phyloP scores from a whole-genome alignment of 2,329 filamentous ascomycete species.

The Neofusicoccum cordaticola region DNA sequence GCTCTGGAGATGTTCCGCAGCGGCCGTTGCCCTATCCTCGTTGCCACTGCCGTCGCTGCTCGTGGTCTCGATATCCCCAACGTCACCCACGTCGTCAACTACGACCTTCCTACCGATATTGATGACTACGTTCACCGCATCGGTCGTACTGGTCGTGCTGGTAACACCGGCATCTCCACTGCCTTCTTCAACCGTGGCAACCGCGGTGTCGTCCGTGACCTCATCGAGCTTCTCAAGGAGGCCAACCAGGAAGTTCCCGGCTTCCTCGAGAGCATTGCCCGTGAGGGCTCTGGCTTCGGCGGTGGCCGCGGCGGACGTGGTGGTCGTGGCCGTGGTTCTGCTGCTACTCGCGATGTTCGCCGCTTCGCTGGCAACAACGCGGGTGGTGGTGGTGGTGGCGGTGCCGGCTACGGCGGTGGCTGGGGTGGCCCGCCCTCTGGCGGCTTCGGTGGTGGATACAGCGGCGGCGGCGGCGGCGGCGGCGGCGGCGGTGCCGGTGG shows the following conservation, averaged over 20 bases:
- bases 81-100: conserved; percentile 97
- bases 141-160: conserved; percentile 98
- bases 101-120: conserved; percentile 97
- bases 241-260: conserved; percentile 93
- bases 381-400: conserved; percentile 54
- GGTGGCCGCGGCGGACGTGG: conserved; percentile 64
- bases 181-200: conserved; percentile 99
- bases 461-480: conserved; percentile 42
- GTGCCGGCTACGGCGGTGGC: conserved; percentile 40
- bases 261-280: conserved; percentile 96
- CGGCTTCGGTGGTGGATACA: conserved; percentile 35
- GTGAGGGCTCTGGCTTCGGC: conserved; percentile 81
- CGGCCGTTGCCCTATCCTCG: conserved; percentile 90
- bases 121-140: conserved; percentile 99
- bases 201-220: conserved; percentile 92
- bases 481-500: conserved; percentile 35
- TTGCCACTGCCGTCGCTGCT: conserved; percentile 94
- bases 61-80: conserved; percentile 85
- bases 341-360: conserved; percentile 84
- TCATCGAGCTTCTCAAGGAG: conserved; percentile 97
- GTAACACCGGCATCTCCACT: conserved; percentile 96
- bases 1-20: conserved; percentile 97
- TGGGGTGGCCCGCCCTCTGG: conserved; percentile 37
- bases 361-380: conserved; percentile 54
- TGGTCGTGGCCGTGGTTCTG: conserved; percentile 64